Base-by-base conservation (phyloP, 2,329 filamentous ascomycete genomes). In the Cylindrodendrum hubeiense region DNA sequence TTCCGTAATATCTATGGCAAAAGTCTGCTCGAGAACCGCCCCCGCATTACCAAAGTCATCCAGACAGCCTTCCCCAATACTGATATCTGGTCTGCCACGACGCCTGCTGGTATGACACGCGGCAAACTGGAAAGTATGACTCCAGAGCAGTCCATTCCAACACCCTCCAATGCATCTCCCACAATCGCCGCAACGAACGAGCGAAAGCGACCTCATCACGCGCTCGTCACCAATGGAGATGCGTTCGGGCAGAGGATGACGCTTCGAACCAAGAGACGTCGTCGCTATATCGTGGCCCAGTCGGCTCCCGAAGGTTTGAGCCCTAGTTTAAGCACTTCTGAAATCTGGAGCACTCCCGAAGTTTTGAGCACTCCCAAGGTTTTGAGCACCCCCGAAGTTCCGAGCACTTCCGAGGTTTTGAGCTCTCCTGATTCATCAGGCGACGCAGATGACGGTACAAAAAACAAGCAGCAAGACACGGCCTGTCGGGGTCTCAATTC, bases 1-100 rank as follows among this genome's bases (percentile, higher is more conserved):
- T 62, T 62, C 37, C 59, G 59, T 9, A 26, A 51, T 17, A 51
- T 56, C 53, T 62, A 62, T 15, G 59, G 59, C 21, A 62, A 56
- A 21, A 24, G 41, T 21, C 3, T 4, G 12, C 44, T 62, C 21
- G 15, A 34, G 13, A 24, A 15, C 17, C 53, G 37, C n/a, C 1
- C 10, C 19, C 44, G 21, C 13, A 4, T 44, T 17, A 28, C 49
- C 30, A 46, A 19, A 22, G 26, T 28, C 34, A 12, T 62, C 17
- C 19, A 56, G 30, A 33, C 17, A 15, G 21, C 39, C 15, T 62
- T 51, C 39, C 59, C 59, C 10, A 34, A n/a, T 2, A 62, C 59
- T 2, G 59, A 62, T 17, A 62, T 62, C 34, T 62, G 59, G 59
- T 50, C 34, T 17, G 59, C 51, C 39, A 44, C 7, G 33, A 62